Base-by-base conservation (phyloP, 371 early-diverging fungal species). In the Lichtheimia hyalospora region DNA sequence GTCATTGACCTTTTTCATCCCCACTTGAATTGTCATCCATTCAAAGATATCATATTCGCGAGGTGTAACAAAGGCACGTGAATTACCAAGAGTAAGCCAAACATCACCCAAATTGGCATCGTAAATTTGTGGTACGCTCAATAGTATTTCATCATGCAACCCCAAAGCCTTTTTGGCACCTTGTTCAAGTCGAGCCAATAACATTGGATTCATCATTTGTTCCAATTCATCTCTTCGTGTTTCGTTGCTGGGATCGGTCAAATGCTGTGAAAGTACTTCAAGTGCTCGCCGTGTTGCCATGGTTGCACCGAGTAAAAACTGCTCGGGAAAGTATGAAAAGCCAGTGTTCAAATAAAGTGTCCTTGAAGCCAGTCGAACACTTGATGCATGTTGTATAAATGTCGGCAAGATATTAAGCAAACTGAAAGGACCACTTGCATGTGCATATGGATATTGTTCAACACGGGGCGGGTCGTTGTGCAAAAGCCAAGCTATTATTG, bases 251-350 rank as follows among this genome's bases (percentile, higher is more conserved):
- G 70, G 69, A 6, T 63, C 20, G 3, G 54, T 70, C n/a, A 78
- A 57, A 16, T 75, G 64, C 10, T 67, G 52, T 46, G 79, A 69
- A 40, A 83, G 59, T 2, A 71, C 55, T 25, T 64, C 62, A 0
- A 83, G 41, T 49, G 81, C 70, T 60, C 71, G 61, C 18, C 82
- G 79, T 13, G 71, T 70, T 6, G 83, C 83, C 49, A 80, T 52
- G 44, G 81, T 71, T 34, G 81, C 82, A 69, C 85, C 85, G 48
- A 80, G 73, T 18, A 85, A 63, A 55, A 85, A 85, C 60, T 85
- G 80, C 7, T 85, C 84, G 3, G 85, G 85, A 64, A 71, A 85
- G 60, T 84, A 83, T 21, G 69, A 69, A 14, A 63, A 54, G 0
- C 83, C 81, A 0, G 81, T 85, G 42, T 85, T 85, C 40, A 80